Base-by-base conservation (phyloP, 169 alveolate species). In the Condylostoma magnum region DNA sequence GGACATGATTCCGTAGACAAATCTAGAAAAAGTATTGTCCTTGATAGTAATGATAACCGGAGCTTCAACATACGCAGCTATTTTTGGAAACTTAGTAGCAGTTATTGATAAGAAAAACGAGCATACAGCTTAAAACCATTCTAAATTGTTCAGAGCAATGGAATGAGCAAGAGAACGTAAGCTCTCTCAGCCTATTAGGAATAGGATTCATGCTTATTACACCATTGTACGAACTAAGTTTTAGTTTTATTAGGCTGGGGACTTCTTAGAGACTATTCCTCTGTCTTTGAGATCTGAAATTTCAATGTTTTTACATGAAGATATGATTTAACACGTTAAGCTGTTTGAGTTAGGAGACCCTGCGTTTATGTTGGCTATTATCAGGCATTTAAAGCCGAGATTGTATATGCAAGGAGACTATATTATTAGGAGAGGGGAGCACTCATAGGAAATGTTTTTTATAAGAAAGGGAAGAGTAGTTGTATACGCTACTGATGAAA, bases 311-410 rank as follows among this genome's bases (percentile, higher is more conserved):
- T 44, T 83, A 38, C 60, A 75, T 57, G 1, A 63, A 36, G 85
- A 83, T 20, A 36, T 83, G 48, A 79, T 83, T 18, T 47, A 67
- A 20, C 48, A 75, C 27, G 79, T 79, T 30, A 80, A 57, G 20
- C 46, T 83, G 20, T 83, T 83, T 58, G 76, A 83, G 34, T 48
- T 83, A 43, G 77, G 76, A 8, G 83, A 79, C 54, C 87, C 84
- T 10, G 20, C 71, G 12, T 79, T 83, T 52, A 80, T 83, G 55
- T 30, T 79, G 30, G 33, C 70, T n/a, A 22, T 83, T 25, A 75
- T 79, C 3, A 52, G 79, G 25, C 20, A 43, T 6, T 50, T 83
- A 60, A 37, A 27, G 4, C 87, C 87, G 1, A 47, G 53, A 41
- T 10, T 83, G 6, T 60, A 53, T 25, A 47, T 79, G 65, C 27